phyloP scores from a whole-genome alignment of 2,329 filamentous ascomycete genomes.

The Teratosphaeria gauchensis region DNA sequence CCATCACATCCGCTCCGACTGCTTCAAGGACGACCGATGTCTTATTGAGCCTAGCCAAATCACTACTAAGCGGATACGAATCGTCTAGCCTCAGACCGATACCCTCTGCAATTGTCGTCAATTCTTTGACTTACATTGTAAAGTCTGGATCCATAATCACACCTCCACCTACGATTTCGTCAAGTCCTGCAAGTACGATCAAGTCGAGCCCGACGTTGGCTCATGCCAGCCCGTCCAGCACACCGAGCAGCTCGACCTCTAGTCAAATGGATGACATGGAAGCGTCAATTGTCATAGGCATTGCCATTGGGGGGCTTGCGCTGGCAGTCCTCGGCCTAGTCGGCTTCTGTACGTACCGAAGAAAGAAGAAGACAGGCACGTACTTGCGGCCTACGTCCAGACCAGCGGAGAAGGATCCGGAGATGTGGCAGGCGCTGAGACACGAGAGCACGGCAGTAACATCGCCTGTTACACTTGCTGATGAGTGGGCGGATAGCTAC shows the following conservation, averaged over 20 bases:
- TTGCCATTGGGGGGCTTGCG: constrained; percentile 5
- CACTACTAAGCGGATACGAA: constrained; percentile 5
- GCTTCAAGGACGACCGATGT: neutral
- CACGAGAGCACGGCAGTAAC: neutral
- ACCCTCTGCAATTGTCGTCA: constrained; percentile 2
- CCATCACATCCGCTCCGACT: neutral
- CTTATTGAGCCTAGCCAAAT: constrained; percentile 1
- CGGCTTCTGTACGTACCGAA: constrained; percentile 1
- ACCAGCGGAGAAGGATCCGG: constrained; percentile 3
- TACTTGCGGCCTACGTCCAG: constrained; percentile 5
- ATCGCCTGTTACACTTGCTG: neutral
- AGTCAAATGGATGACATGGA: constrained; percentile 2
- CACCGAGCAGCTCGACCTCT: neutral
- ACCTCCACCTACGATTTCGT: neutral
- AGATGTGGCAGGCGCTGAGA: constrained; percentile 3
- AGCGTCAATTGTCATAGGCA: constrained; percentile 7
- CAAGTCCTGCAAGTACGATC: neutral
- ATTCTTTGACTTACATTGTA: constrained; percentile 1
- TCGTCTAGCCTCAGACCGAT: constrained; percentile 5
- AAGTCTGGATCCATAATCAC: constrained; percentile 1
- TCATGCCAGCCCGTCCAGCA: neutral
- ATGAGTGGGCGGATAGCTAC: neutral
- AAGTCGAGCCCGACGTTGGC: neutral
- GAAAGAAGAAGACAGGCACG: constrained; percentile 4
- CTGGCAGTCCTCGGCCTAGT: constrained; percentile 4